A percentile compares a stretch with the other conserved stretches of the same genome.
phyloP scores from a whole-genome alignment of 352 stramenopile species.

The Phytophthora capsici region DNA sequence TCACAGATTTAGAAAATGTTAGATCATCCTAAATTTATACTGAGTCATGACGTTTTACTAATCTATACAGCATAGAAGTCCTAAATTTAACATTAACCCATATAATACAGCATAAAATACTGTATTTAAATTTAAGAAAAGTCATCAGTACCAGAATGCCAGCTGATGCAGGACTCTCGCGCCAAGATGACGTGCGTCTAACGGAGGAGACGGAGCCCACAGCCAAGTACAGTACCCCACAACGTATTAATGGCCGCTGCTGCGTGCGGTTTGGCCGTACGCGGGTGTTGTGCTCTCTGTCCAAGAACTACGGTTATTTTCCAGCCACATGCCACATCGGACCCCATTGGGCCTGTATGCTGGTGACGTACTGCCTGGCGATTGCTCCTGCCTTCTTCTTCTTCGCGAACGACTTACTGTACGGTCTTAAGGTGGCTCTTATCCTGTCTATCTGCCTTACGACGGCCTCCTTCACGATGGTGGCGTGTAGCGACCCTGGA shows the following conservation, averaged over 20 bases:
- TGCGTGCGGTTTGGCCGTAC: conserved; percentile 69
- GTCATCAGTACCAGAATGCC: conserved; percentile 10
- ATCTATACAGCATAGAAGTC: too few relatives aligned
- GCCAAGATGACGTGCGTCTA: conserved; percentile 20
- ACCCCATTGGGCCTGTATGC: conserved; percentile 75
- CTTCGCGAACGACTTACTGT: conserved; percentile 49
- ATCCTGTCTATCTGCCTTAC: conserved; percentile 60
- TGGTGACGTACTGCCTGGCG: conserved; percentile 76
- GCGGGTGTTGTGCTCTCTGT: conserved; percentile 61
- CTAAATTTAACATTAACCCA: too few relatives aligned
- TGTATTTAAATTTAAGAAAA: too few relatives aligned
- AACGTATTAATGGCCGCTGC: conserved; percentile 23
- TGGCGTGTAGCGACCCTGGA: conserved; percentile 79
- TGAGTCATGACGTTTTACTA: too few relatives aligned
- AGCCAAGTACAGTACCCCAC: conserved; percentile 29
- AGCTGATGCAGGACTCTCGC: conserved; percentile 10
- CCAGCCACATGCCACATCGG: conserved; percentile 70
- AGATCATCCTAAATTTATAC: too few relatives aligned
- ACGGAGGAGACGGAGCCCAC: conserved; percentile 22
- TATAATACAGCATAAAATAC: too few relatives aligned
- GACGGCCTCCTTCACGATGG: conserved; percentile 75
- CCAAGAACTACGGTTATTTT: conserved; percentile 58
- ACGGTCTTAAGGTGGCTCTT: conserved; percentile 56
- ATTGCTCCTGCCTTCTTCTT: conserved; percentile 63
- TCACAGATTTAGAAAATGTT: too few relatives aligned